phyloP scores from a whole-genome alignment of 176 grass and related monocot genomes.

The Typha latifolia region DNA sequence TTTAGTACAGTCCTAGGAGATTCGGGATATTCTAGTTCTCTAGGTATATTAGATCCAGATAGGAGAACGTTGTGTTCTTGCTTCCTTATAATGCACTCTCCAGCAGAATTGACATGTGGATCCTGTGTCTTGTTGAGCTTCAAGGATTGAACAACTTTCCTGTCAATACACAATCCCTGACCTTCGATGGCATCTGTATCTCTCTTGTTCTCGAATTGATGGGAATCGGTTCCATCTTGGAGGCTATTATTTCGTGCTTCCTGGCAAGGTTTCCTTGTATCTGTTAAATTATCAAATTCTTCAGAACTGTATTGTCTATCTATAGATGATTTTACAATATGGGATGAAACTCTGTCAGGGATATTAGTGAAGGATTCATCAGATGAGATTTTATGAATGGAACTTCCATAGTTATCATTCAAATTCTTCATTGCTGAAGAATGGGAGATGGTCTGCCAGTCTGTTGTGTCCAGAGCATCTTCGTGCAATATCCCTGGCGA shows the following conservation, averaged over 20 bases:
- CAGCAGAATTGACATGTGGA: slow-evolving; percentile 1
- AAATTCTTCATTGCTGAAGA: neutral
- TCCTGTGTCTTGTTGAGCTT: neutral
- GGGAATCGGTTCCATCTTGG: neutral
- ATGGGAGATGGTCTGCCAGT: neutral
- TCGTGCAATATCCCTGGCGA: neutral
- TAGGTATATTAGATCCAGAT: neutral
- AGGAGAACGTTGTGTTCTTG: neutral
- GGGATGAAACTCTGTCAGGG: too few species aligned
- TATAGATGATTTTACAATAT: neutral
- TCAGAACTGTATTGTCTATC: slow-evolving; percentile 5
- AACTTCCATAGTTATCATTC: slow-evolving; percentile 4
- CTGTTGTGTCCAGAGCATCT: neutral
- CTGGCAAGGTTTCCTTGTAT: neutral
- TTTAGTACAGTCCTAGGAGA: neutral
- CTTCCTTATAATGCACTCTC: neutral
- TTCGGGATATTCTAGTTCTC: neutral
- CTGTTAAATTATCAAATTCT: slow-evolving; percentile 1
- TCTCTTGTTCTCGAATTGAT: neutral
- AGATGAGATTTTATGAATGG: neutral
- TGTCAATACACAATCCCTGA: neutral
- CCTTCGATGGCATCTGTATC: neutral
- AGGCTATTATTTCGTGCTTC: neutral
- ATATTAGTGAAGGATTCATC: neutral
- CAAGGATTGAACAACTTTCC: neutral